Evolutionary conservation across 805 yeast genomes (phyloP).

Genomic region (Kuraishia hungarica): DNA sequence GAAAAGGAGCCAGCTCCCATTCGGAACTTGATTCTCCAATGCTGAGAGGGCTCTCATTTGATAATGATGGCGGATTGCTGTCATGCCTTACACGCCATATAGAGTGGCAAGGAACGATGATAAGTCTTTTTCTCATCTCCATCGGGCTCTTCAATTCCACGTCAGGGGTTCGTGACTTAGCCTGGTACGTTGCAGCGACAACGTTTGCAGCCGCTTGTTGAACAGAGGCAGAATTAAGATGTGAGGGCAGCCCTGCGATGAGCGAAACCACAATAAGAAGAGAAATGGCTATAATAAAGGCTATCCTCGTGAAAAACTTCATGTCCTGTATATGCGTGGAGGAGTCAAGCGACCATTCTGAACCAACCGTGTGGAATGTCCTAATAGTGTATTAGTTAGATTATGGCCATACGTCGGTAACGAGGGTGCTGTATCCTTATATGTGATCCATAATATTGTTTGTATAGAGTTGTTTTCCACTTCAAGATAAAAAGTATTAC

Average conservation of each 20-base stretch:
- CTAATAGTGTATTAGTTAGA: neutral
- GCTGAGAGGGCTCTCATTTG: neutral
- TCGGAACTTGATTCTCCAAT: slow-evolving; percentile 41
- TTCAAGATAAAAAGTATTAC: no score
- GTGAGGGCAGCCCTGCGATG: neutral
- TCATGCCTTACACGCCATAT: slow-evolving; percentile 12
- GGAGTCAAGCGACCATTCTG: neutral
- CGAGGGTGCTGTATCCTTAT: neutral
- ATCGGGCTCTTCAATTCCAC: neutral
- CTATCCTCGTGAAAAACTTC: neutral
- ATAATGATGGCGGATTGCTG: neutral
- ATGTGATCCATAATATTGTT: neutral
- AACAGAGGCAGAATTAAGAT: neutral
- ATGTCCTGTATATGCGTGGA: neutral
- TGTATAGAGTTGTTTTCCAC: no score
- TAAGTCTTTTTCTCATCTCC: slow-evolving; percentile 13
- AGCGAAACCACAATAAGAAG: neutral
- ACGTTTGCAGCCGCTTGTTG: neutral
- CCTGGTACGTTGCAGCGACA: neutral
- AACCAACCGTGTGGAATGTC: neutral
- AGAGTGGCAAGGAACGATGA: slow-evolving; percentile 41
- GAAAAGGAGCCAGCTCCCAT: slow-evolving; percentile 66
- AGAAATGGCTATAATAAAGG: neutral
- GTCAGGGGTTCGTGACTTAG: neutral
- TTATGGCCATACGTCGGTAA: neutral